Percentiles rank a stretch among this genome's conserved stretches.
phyloP scores from a whole-genome alignment of 192 early-diverging fungal genomes.

The Podila clonocystis region DNA sequence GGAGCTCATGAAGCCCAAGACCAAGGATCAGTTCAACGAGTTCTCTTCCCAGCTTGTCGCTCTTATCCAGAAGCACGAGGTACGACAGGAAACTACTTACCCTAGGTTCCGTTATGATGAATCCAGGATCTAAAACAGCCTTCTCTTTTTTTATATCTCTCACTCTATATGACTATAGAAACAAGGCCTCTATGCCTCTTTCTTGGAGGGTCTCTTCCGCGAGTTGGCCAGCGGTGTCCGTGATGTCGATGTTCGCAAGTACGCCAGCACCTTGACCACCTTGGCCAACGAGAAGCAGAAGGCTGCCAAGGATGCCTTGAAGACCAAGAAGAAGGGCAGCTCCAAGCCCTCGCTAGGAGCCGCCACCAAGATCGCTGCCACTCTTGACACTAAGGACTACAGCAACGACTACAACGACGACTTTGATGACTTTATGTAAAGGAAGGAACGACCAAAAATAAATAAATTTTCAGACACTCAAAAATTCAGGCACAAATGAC shows the following conservation, averaged over 20 bases:
- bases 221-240: conserved; percentile 65
- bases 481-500: neutral
- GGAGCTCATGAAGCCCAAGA: conserved; percentile 65
- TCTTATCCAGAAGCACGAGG: conserved; percentile 64
- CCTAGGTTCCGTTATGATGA: no score
- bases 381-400: conserved; percentile 61
- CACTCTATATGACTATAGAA: conserved; percentile 34
- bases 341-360: conserved; percentile 48
- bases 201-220: conserved; percentile 73
- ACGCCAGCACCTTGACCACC: conserved; percentile 66
- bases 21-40: conserved; percentile 75
- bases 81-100: neutral
- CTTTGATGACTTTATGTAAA: conserved; percentile 69
- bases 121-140: neutral
- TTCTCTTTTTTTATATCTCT: neutral
- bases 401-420: conserved; percentile 60
- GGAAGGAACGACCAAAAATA: neutral
- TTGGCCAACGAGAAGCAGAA: conserved; percentile 83
- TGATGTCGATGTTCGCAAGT: conserved; percentile 73
- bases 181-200: conserved; percentile 59
- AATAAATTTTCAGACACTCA: neutral
- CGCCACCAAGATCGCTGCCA: conserved; percentile 54
- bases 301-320: conserved; percentile 65
- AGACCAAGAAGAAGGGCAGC: conserved; percentile 76
- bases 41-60: conserved; percentile 69